Percentiles rank a stretch among this genome's conserved stretches.
Evolutionary conservation across 139 green algal genomes (phyloP).

Genomic region (Penium margaritaceum): DNA sequence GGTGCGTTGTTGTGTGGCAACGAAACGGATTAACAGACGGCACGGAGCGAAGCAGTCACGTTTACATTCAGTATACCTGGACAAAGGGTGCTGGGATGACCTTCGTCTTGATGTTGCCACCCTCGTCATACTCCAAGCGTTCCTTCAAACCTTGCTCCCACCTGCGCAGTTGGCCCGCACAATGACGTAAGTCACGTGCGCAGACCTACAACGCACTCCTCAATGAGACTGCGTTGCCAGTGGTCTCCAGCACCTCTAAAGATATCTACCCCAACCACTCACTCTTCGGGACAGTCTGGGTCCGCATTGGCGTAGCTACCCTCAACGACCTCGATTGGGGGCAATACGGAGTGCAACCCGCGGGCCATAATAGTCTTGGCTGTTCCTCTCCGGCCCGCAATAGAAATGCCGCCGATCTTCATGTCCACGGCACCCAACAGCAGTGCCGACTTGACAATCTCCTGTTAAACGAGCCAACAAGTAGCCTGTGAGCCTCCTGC

Average conservation of each 20-base stretch:
- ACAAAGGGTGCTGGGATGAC: conserved; percentile 40
- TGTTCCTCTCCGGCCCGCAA: conserved; percentile 81
- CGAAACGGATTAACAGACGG: too few species aligned
- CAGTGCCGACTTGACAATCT: conserved; percentile 90
- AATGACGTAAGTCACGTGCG: not conserved
- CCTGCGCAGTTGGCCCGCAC: not conserved
- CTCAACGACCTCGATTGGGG: conserved; percentile 94
- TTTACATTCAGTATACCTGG: too few species aligned
- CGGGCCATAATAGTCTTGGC: conserved; percentile 95
- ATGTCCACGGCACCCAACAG: conserved; percentile 88
- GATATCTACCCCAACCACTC: not conserved
- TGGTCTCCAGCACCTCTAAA: not conserved
- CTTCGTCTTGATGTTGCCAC: conserved; percentile 36
- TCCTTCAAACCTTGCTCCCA: conserved; percentile 48
- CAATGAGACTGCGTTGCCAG: not conserved
- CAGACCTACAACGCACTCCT: not conserved
- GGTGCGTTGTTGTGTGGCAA: too few species aligned
- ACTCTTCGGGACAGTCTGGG: not conserved
- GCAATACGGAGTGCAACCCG: conserved; percentile 86
- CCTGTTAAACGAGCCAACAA: too few species aligned
- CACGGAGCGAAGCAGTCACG: too few species aligned
- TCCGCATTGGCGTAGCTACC: conserved; percentile 63
- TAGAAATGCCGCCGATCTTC: conserved; percentile 83
- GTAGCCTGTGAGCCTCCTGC: not conserved
- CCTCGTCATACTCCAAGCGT: conserved; percentile 32